Percentiles rank a stretch among this genome's conserved stretches.
These are phyloP conservation scores for Pyrus hybrid DNA, from an alignment of 331 rosid genomes.

Conservation along the genomic window DNA sequence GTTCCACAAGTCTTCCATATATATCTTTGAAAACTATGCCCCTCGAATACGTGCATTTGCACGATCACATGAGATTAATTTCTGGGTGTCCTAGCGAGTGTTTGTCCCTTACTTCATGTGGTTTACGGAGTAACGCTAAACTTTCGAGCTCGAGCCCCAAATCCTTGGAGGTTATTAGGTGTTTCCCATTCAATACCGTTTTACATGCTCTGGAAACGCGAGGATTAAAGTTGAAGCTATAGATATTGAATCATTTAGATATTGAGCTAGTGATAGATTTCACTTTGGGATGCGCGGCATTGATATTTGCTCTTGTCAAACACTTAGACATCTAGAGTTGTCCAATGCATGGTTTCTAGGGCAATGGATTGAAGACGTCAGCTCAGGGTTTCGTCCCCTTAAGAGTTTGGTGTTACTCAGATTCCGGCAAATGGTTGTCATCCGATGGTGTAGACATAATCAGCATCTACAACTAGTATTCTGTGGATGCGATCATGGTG, in stretches of 20 bases:
- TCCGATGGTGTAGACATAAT: neutral
- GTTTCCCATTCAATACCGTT: neutral
- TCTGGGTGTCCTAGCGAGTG: neutral
- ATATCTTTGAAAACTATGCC: neutral
- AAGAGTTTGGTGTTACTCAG: neutral
- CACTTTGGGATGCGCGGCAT: neutral
- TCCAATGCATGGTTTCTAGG: too few relatives aligned
- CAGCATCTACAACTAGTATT: neutral
- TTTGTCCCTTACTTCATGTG: neutral
- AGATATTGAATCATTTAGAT: neutral
- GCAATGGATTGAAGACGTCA: neutral
- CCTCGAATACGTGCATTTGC: neutral
- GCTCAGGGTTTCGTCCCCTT: neutral
- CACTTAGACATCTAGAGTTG: neutral
- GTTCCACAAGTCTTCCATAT: neutral
- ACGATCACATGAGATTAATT: neutral
- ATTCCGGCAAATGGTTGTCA: too few relatives aligned
- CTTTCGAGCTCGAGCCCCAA: slow-evolving; percentile 6
- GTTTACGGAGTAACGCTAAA: neutral
- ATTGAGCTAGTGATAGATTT: neutral
- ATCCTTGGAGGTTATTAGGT: neutral
- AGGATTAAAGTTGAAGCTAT: neutral
- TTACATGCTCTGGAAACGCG: neutral
- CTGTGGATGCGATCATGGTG: too few relatives aligned
- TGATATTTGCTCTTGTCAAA: neutral